Percentiles rank a stretch among this genome's conserved stretches.
These are phyloP conservation scores for Arthromyces matolae DNA, from an alignment of 768 basidiomycete genomes.

Conservation along the genomic window DNA sequence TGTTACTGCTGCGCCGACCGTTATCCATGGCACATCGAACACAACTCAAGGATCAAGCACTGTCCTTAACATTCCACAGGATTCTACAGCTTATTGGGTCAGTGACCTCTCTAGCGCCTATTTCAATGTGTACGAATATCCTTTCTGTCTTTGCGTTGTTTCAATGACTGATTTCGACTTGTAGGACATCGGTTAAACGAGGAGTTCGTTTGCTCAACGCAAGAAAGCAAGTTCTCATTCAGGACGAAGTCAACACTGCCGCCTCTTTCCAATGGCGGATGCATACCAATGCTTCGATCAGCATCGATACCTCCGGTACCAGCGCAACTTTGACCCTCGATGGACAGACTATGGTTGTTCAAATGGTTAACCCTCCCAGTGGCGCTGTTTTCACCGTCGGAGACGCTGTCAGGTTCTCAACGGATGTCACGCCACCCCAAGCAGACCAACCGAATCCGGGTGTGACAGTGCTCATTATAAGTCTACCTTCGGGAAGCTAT, in stretches of 20 bases:
- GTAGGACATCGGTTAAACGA: constrained; percentile 70
- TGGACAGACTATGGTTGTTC: constrained; percentile 60
- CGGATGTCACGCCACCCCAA: constrained; percentile 59
- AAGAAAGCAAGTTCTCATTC: constrained; percentile 84
- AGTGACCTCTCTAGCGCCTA: constrained; percentile 81
- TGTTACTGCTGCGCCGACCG: constrained; percentile 61
- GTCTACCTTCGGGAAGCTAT: constrained; percentile 65
- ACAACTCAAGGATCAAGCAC: constrained; percentile 83
- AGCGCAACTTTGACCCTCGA: constrained; percentile 75
- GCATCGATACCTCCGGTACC: constrained; percentile 39
- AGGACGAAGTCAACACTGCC: constrained; percentile 79
- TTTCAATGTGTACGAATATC: constrained; percentile 55
- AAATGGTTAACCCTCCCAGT: constrained; percentile 62
- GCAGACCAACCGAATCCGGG: constrained; percentile 73
- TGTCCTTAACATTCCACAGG: constrained; percentile 55
- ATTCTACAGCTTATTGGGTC: constrained; percentile 80
- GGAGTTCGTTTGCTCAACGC: constrained; percentile 81
- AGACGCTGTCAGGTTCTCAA: constrained; percentile 49
- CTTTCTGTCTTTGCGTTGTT: neutral
- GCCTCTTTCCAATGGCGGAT: constrained; percentile 79
- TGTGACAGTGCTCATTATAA: constrained; percentile 78
- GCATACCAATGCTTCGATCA: constrained; percentile 91
- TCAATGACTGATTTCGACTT: constrained; percentile 8
- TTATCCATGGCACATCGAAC: constrained; percentile 47
- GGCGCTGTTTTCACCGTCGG: constrained; percentile 63